Conservation (phyloP, 805 yeast species). For the Kurtzmaniella fragi region DNA sequence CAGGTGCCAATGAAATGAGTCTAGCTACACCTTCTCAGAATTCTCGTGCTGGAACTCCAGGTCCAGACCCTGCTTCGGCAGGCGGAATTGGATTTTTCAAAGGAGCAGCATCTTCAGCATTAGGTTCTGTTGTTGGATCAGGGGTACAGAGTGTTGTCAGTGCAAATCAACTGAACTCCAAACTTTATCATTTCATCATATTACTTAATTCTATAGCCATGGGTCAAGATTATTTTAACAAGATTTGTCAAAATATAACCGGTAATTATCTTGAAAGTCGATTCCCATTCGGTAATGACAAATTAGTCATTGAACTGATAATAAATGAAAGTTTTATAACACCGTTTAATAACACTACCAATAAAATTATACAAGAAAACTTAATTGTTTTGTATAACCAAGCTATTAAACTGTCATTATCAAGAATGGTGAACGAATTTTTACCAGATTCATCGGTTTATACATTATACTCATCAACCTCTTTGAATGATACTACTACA, state of each 20-base stretch:
- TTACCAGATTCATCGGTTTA: slow-evolving; percentile 33
- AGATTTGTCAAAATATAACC: slow-evolving; percentile 42
- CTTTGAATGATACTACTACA: slow-evolving; percentile 27
- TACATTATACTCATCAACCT: slow-evolving; percentile 21
- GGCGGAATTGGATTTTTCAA: slow-evolving; percentile 33
- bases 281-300: slow-evolving; percentile 35
- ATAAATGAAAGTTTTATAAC: slow-evolving; percentile 26
- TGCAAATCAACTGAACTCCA: slow-evolving; percentile 27
- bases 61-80: slow-evolving; percentile 20
- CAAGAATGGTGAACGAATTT: slow-evolving; percentile 40
- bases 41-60: slow-evolving; percentile 27
- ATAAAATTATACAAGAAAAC: slow-evolving; percentile 39
- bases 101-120: slow-evolving; percentile 37
- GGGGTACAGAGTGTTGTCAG: slow-evolving; percentile 15
- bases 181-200: slow-evolving; percentile 56
- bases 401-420: slow-evolving; percentile 39
- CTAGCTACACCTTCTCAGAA: slow-evolving; percentile 9
- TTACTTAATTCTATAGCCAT: slow-evolving; percentile 70
- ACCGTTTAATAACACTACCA: slow-evolving; percentile 28
- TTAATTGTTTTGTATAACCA: slow-evolving; percentile 46
- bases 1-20: slow-evolving; percentile 5
- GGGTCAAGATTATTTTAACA: slow-evolving; percentile 53
- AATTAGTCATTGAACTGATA: slow-evolving; percentile 24
- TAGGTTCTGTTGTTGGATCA: slow-evolving; percentile 38
- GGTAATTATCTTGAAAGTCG: slow-evolving; percentile 17